These are phyloP conservation scores for Fusarium temperatum DNA, from an alignment of 2,329 filamentous ascomycete species.

Conservation along the genomic window DNA sequence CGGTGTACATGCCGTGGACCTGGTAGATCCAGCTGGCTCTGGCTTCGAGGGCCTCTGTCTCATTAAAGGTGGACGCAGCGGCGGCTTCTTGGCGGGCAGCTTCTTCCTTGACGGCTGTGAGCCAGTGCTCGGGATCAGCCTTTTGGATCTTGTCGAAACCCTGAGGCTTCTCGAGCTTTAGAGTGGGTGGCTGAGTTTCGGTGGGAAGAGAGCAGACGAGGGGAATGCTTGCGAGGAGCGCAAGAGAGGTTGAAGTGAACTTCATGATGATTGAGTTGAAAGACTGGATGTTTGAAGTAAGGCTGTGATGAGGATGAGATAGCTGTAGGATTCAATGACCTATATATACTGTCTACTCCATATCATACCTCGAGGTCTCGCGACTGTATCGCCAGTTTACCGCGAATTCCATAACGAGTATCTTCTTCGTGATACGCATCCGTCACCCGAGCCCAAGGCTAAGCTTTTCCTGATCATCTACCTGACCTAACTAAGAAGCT, in stretches of 20 bases:
- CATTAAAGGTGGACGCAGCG: not conserved
- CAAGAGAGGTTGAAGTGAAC: not conserved
- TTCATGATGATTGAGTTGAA: not conserved
- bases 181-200: not conserved
- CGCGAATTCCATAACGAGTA: not conserved
- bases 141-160: not conserved
- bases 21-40: not conserved
- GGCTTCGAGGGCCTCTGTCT: not conserved
- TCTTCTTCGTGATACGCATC: not conserved
- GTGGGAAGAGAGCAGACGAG: not conserved
- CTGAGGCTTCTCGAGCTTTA: not conserved
- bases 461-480: not conserved
- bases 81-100: not conserved
- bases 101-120: not conserved
- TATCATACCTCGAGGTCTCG: no score
- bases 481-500: not conserved
- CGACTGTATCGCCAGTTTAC: not conserved
- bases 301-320: not conserved
- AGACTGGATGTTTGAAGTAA: not conserved
- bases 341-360: not conserved
- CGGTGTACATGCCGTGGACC: slow-evolving; percentile 4
- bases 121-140: not conserved
- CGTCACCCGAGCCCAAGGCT: not conserved
- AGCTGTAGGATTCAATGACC: not conserved
- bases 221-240: not conserved